A percentile compares a stretch with the other conserved stretches of the same genome.
These are phyloP conservation scores for Cystoderma amianthinum DNA, from an alignment of 768 basidiomycete genomes.

Conservation along the genomic window DNA sequence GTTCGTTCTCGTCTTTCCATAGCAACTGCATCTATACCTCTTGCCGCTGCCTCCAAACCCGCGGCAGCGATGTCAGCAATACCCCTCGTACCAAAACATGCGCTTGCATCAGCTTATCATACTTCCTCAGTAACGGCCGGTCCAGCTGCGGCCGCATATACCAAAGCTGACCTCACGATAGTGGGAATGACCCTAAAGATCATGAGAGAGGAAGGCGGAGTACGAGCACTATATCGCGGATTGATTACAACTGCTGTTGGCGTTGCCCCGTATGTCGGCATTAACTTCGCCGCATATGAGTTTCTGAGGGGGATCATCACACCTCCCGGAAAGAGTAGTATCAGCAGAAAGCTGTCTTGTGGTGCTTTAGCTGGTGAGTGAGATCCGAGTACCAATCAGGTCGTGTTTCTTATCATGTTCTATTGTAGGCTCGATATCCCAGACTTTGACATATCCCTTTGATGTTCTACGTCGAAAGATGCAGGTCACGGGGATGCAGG, in stretches of 20 bases:
- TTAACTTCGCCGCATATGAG: conserved; percentile 96
- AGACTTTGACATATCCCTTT: conserved; percentile 93
- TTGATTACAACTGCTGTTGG: conserved; percentile 79
- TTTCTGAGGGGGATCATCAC: conserved; percentile 67
- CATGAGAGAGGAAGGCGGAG: conserved; percentile 86
- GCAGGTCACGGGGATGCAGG: conserved; percentile 83
- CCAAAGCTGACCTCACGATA: conserved; percentile 58
- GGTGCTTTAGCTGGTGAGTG: conserved; percentile 78
- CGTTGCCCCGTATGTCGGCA: conserved; percentile 84
- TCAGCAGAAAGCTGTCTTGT: conserved; percentile 68
- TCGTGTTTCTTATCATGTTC: background rate
- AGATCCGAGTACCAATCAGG: background rate
- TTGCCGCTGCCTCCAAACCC: conserved; percentile 19
- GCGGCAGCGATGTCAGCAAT: conserved; percentile 14
- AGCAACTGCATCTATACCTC: conserved; percentile 66
- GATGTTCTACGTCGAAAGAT: conserved; percentile 94
- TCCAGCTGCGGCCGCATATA: conserved; percentile 27
- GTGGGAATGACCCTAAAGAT: conserved; percentile 89
- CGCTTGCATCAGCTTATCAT: conserved; percentile 48
- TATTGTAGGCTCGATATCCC: conserved; percentile 73
- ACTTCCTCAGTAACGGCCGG: conserved; percentile 32
- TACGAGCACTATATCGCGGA: conserved; percentile 83
- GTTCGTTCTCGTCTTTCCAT: conserved; percentile 90
- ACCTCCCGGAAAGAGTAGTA: conserved; percentile 71
- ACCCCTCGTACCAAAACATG: conserved; percentile 19